Evolutionary conservation across 2,329 filamentous ascomycete species (phyloP), one percentile per base, ranked within the genome.

Genomic region (Ophiocordyceps camponoti-saundersi): DNA sequence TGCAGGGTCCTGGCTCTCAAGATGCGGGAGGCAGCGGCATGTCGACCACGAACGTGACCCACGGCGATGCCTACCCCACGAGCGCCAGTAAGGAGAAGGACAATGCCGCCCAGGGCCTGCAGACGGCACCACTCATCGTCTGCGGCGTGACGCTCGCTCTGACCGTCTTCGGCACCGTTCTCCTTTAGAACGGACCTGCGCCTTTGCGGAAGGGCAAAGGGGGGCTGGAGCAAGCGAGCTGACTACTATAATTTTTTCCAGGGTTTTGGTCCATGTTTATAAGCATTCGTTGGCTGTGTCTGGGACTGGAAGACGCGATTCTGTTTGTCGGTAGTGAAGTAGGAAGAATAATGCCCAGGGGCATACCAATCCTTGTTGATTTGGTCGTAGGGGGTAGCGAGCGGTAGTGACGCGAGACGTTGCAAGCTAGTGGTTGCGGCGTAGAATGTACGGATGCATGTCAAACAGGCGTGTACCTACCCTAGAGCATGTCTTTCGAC

Each of bases 161-260:
- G 49, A 61, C 64, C 40, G 50, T 68, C 21, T 59, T 67, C 26
- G 65, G 65, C 48, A 58, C 65, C 41, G 51, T 67, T 50, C 51
- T 67, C 42, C 56, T 69, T 55, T 69, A 62, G 42, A 21, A 16
- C 3, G 16, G 16, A 18, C 16, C 4, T 4, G 23, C 23, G 23
- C 23, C 23, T 8, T 26, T 26, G 8, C 23, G 8, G 5, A 8
- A 26, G 23, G 23, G 23, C 23, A 26, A 26, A 26, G 5, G 36
- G n/a, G 16, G 3, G 21, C 4, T 1, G 41, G 22, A 43, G 15
- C n/a, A 26, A 22, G 21, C 41, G 15, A 22, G 22, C 41, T 26
- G 56, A 53, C 52, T 51, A 42, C 54, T 52, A 55, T 58, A 57
- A 56, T 55, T 51, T 53, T 54, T 53, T 58, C 49, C 53, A 50